Evolutionary conservation across 2,329 filamentous ascomycete species (phyloP).

Genomic region (Boeremia lycopersici): DNA sequence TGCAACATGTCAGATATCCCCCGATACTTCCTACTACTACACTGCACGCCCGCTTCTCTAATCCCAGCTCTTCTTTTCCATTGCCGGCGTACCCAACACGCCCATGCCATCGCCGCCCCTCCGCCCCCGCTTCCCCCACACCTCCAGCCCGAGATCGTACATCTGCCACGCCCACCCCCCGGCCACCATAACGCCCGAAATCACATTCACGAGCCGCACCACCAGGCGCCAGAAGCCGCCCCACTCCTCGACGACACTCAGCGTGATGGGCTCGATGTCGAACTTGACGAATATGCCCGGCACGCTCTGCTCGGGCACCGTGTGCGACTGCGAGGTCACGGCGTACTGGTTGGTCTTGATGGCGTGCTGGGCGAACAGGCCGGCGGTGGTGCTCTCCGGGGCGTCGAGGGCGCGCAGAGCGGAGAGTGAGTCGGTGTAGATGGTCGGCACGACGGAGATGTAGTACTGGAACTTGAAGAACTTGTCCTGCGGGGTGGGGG

Average conservation of each 20-base stretch:
- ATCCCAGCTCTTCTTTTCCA: slow-evolving; percentile 19
- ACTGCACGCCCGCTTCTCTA: background rate
- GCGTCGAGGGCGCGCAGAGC: slow-evolving; percentile 56
- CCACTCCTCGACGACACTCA: slow-evolving; percentile 83
- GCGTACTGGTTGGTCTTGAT: slow-evolving; percentile 98
- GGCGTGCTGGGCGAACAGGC: slow-evolving; percentile 55
- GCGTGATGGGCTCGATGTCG: slow-evolving; percentile 93
- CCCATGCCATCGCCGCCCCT: slow-evolving; percentile 52
- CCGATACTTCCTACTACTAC: no score
- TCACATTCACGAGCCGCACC: slow-evolving; percentile 85
- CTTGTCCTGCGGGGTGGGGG: slow-evolving; percentile 72
- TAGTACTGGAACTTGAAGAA: slow-evolving; percentile 99
- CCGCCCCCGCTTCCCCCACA: slow-evolving; percentile 51
- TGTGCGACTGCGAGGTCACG: slow-evolving; percentile 83
- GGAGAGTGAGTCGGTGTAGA: slow-evolving; percentile 68
- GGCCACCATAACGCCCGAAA: slow-evolving; percentile 88
- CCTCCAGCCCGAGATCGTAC: slow-evolving; percentile 71
- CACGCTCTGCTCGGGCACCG: slow-evolving; percentile 70
- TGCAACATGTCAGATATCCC: no score
- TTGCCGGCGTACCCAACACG: slow-evolving; percentile 48
- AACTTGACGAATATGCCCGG: slow-evolving; percentile 98
- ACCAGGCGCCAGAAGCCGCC: slow-evolving; percentile 75
- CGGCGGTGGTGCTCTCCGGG: slow-evolving; percentile 44
- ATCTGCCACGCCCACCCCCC: slow-evolving; percentile 93
- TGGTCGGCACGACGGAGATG: slow-evolving; percentile 89